A percentile compares a stretch with the other conserved stretches of the same genome.
Conservation (phyloP, 306 rosid species). For the Vicia villosa region DNA sequence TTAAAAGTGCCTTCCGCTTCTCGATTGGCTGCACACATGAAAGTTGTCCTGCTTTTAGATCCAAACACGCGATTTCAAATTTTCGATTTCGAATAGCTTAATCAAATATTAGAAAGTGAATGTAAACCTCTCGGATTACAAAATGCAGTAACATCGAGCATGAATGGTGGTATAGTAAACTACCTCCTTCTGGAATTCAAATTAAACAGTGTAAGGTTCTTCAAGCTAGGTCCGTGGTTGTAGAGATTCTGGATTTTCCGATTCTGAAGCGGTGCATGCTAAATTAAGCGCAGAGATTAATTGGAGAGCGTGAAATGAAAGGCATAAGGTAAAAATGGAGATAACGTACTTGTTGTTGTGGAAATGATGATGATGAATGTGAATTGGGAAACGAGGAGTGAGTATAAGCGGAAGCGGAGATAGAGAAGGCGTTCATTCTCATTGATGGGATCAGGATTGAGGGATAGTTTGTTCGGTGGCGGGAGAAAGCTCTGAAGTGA, state of each 20-base stretch:
- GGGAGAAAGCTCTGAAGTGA: conserved; percentile 53
- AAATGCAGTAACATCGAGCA: background rate
- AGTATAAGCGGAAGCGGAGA: conserved; percentile 39
- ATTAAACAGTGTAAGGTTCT: conserved; percentile 42
- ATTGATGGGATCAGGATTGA: background rate
- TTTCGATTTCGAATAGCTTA: conserved; percentile 47
- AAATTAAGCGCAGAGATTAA: conserved; percentile 7
- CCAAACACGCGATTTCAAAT: conserved; percentile 68
- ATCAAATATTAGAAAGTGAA: conserved; percentile 13
- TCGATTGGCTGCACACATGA: conserved; percentile 88
- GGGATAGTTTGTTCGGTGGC: conserved; percentile 48
- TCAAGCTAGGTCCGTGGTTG: conserved; percentile 32
- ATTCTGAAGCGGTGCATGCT: conserved; percentile 32
- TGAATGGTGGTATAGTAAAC: conserved; percentile 23
- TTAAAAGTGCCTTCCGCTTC: conserved; percentile 89
- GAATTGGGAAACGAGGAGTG: conserved; percentile 31
- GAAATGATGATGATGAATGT: conserved; percentile 1
- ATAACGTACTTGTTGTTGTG: conserved; percentile 28
- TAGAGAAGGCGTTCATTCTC: conserved; percentile 46
- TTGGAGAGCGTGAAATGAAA: background rate
- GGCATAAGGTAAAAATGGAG: background rate
- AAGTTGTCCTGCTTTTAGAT: conserved; percentile 94
- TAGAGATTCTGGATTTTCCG: conserved; percentile 39
- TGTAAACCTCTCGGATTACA: conserved; percentile 23
- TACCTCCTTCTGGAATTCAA: conserved; percentile 54